Base-by-base conservation (phyloP, 768 basidiomycete genomes). In the Dioszegia crocea region DNA sequence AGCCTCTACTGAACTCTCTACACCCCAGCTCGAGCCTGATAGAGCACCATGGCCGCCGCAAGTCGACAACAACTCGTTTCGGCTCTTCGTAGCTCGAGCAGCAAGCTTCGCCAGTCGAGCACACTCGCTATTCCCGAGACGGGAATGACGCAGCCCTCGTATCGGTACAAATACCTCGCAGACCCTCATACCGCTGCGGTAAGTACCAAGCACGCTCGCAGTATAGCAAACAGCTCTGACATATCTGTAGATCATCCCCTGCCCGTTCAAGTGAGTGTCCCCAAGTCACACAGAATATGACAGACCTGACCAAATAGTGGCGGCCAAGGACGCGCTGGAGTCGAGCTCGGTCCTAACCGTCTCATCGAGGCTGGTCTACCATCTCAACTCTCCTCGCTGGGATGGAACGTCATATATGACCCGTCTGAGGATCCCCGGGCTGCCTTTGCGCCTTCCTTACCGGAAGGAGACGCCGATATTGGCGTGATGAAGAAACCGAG, bases 401-500 rank as follows among this genome's bases (percentile, higher is more conserved):
- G 89, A 40, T 97, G 91, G 91, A 81, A 84, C 38, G 93, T 97
- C 64, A 78, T 85, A 45, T 97, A 94, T 76, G 86, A 91, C 60
- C 90, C 91, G 11, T 33, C 48, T 17, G 86, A 56, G 38, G 41
- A 50, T 24, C 45, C 40, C 86, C 43, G 83, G 90, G 44, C 26
- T n/a, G 43, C 26, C 11, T 44, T 36, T 17, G 47, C n/a, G 48
- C 68, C 72, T 55, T 29, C 41, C 30, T 49, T 71, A 16, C 64
- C 68, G 51, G 89, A 19, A 16, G 23, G 10, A 27, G 38, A 92
- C 73, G 86, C 89, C 29, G 88, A 88, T 12, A 88, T 91, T 62
- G 91, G 90, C 23, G 87, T 83, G 64, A 82, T 99, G 63, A 94
- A 89, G 82, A 91, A 93, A 75, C 92, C 94, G 10, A 80, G 89